These are phyloP conservation scores for Vitis rotundifolia DNA, from an alignment of 164 flowering plant genomes.

Conservation along the genomic window DNA sequence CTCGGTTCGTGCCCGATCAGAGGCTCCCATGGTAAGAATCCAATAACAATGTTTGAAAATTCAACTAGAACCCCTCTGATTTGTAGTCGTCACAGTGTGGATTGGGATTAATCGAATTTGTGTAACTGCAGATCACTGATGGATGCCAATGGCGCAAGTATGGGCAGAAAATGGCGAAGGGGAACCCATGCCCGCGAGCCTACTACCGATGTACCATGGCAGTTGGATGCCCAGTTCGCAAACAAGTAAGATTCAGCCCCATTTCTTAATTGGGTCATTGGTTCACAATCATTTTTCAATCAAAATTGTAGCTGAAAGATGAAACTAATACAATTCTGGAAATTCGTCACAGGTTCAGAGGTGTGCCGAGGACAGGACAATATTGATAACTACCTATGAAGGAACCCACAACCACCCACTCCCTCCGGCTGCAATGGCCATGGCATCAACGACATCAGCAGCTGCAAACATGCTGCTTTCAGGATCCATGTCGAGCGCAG, in stretches of 20 bases:
- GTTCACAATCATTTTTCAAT: background rate
- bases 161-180: slow-evolving; percentile 80
- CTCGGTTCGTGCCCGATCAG: slow-evolving; percentile 79
- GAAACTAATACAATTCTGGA: background rate
- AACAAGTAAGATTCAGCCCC: slow-evolving; percentile 40
- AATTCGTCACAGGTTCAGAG: slow-evolving; percentile 57
- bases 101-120: background rate
- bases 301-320: background rate
- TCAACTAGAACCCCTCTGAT: background rate
- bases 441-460: slow-evolving; percentile 76
- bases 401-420: slow-evolving; percentile 71
- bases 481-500: slow-evolving; percentile 72
- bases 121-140: slow-evolving; percentile 49
- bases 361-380: slow-evolving; percentile 63
- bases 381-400: slow-evolving; percentile 66
- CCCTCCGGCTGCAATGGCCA: slow-evolving; percentile 70
- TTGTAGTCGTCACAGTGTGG: background rate
- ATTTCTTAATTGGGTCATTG: no score
- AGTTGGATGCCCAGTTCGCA: slow-evolving; percentile 74
- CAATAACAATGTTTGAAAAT: background rate
- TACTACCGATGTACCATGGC: slow-evolving; percentile 80
- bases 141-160: slow-evolving; percentile 84
- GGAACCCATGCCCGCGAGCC: slow-evolving; percentile 78
- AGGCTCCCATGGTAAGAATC: slow-evolving; percentile 65
- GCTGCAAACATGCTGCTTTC: slow-evolving; percentile 78